Evolutionary conservation across 345 rosid species (phyloP).

Genomic region (Salix dunnii): DNA sequence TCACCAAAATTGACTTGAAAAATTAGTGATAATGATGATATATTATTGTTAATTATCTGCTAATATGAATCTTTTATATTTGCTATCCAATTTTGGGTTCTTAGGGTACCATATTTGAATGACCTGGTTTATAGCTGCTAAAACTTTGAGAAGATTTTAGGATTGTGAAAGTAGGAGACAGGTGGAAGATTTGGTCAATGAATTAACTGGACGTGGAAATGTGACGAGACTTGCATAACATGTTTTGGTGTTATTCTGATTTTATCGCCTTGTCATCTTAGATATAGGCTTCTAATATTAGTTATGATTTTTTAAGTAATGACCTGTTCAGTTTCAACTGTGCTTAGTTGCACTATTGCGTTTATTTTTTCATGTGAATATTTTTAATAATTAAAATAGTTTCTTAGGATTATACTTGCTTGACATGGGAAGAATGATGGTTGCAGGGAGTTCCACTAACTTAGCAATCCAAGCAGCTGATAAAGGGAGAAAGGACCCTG

Average conservation of each 20-base stretch:
- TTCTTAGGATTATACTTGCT: background rate
- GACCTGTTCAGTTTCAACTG: too few species aligned
- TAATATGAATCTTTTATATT: too few species aligned
- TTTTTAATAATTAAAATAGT: too few species aligned
- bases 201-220: background rate
- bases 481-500: slow-evolving; percentile 14
- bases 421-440: slow-evolving; percentile 1
- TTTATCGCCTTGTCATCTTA: background rate
- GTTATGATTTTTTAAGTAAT: background rate
- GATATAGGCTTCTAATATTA: background rate
- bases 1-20: too few species aligned
- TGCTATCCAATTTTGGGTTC: background rate
- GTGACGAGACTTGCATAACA: too few species aligned
- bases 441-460: slow-evolving; percentile 17
- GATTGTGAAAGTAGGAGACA: background rate
- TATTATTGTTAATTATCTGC: too few species aligned
- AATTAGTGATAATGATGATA: too few species aligned
- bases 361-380: too few species aligned
- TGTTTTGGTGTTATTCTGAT: background rate
- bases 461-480: slow-evolving; percentile 2
- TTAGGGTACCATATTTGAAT: background rate
- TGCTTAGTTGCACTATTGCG: too few species aligned
- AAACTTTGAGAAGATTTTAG: background rate
- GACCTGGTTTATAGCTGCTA: too few species aligned
- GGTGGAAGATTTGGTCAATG: background rate